Conservation (phyloP, 148 eudicot genomes). For the Pouteria glomerata region DNA sequence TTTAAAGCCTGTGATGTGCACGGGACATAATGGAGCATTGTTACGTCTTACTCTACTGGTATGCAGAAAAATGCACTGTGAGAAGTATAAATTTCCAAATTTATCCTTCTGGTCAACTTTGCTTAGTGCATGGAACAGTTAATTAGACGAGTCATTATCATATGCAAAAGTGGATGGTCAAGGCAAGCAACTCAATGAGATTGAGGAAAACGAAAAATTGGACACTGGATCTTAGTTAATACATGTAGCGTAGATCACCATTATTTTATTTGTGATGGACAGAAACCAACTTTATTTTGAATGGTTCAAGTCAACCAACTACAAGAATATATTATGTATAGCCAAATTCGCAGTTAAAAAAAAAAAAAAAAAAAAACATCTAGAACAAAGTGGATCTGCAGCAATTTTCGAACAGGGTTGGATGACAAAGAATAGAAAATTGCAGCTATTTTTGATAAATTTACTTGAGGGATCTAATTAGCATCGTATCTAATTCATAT, state of each 20-base stretch:
- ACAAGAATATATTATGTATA: background rate
- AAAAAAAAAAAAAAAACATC: background rate
- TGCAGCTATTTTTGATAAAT: background rate
- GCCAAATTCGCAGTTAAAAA: background rate
- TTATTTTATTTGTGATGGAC: constrained; percentile 2
- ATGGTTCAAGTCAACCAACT: constrained; percentile 17
- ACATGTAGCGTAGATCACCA: background rate
- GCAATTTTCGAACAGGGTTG: background rate
- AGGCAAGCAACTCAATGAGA: constrained; percentile 5
- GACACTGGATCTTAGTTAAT: background rate
- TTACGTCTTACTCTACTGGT: background rate
- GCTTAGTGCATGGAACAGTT: background rate
- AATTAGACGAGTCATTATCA: background rate
- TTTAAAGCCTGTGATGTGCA: no score
- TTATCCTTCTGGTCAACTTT: background rate
- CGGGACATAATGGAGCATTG: no score
- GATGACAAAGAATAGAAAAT: background rate
- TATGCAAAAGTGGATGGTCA: background rate
- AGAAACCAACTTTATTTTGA: background rate
- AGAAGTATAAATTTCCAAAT: no score
- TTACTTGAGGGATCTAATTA: background rate
- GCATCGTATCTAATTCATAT: background rate
- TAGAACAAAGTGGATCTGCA: background rate
- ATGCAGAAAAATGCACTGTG: background rate
- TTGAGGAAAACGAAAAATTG: constrained; percentile 1